Percentiles rank a stretch among this genome's conserved stretches.
These are phyloP conservation scores for Acacia concinna DNA, from an alignment of 331 rosid species.

Conservation along the genomic window DNA sequence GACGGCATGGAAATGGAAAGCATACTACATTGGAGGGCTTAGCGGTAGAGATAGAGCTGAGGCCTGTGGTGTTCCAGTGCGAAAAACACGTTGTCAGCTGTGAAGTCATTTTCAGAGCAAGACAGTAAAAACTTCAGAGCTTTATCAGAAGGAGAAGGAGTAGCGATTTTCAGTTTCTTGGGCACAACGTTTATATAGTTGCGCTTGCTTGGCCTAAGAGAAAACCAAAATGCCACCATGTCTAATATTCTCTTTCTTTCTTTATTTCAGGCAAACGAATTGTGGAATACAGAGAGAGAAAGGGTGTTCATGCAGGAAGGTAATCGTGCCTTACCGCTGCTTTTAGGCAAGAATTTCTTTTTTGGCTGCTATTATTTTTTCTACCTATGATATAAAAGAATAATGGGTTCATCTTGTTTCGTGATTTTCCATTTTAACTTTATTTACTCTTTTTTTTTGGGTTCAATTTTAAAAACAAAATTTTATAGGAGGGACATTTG, in stretches of 20 bases:
- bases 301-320: not conserved
- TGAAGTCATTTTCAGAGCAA: constrained; percentile 48
- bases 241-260: not conserved
- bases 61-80: constrained; percentile 45
- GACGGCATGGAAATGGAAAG: constrained; percentile 36
- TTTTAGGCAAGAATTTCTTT: not conserved
- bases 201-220: not conserved
- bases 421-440: not conserved
- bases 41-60: constrained; percentile 24
- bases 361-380: not conserved
- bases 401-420: not conserved
- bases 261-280: not conserved
- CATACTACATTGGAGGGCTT: constrained; percentile 22
- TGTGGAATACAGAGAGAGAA: not conserved
- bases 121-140: not conserved
- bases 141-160: not conserved
- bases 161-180: constrained; percentile 10
- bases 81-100: constrained; percentile 60
- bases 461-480: no score
- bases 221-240: not conserved
- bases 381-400: not conserved
- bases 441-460: not conserved
- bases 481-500: no score
- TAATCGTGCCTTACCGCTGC: not conserved
- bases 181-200: not conserved